Evolutionary conservation across 2,329 filamentous ascomycete species (phyloP).

Genomic region (Pseudocercospora cruenta): DNA sequence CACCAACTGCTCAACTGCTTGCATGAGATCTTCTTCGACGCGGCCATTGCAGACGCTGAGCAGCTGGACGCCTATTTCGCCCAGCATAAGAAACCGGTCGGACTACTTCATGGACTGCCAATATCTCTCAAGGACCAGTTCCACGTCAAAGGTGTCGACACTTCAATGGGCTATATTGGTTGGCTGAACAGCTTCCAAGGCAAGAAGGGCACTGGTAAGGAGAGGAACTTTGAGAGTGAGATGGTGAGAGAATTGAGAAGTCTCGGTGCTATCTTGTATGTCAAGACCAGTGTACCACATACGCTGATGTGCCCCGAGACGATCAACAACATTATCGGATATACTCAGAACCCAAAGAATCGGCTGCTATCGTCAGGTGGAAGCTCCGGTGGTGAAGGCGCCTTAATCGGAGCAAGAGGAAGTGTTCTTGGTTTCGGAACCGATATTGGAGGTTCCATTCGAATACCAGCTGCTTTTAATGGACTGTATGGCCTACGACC

Average conservation of each 20-base stretch:
- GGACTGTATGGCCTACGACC: conserved; percentile 61
- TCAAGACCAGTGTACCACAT: conserved; percentile 61
- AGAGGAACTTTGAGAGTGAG: conserved; percentile 59
- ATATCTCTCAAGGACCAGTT: conserved; percentile 56
- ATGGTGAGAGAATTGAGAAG: conserved; percentile 59
- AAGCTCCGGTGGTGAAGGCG: conserved; percentile 62
- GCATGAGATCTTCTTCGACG: conserved; percentile 55
- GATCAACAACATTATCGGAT: conserved; percentile 63
- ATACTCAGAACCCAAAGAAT: conserved; percentile 62
- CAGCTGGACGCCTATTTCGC: conserved; percentile 46
- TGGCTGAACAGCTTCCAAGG: conserved; percentile 66
- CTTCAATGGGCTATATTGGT: conserved; percentile 64
- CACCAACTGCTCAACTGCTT: conserved; percentile 53
- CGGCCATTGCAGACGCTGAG: conserved; percentile 48
- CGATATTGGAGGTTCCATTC: conserved; percentile 58
- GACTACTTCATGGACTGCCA: conserved; percentile 54
- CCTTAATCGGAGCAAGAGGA: conserved; percentile 58
- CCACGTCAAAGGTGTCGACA: conserved; percentile 53
- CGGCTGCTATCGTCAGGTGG: conserved; percentile 59
- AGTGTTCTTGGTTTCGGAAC: conserved; percentile 62
- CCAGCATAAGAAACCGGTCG: conserved; percentile 43
- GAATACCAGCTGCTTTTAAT: conserved; percentile 64
- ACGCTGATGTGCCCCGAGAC: conserved; percentile 63
- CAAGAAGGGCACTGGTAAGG: conserved; percentile 54
- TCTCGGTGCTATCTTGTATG: conserved; percentile 60